Evolutionary conservation across 257 asterid genomes (phyloP), one percentile per base, ranked within the genome.

Genomic region (Lithospermum erythrorhizon): DNA sequence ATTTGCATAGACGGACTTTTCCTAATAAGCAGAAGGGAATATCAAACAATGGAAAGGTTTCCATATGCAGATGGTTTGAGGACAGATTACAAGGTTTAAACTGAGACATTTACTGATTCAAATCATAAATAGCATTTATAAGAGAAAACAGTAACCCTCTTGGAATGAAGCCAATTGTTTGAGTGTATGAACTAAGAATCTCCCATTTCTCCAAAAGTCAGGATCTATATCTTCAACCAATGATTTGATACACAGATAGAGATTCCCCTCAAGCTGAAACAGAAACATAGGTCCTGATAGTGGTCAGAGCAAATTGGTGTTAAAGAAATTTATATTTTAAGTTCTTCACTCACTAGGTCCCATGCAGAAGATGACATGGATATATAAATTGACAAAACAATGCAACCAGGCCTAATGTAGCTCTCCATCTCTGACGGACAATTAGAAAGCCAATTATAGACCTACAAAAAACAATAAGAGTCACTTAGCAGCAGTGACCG

Each of bases 361-460:
- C 98, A 91, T 21, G 72, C 70, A 68, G 68, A 66, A 59, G 80
- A 67, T 45, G 96, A 65, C 98, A 91, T 91, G 32, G 94, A 86
- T 55, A 83, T 51, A 66, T 91, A 91, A 70, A 91, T 51, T 21
- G 98, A 79, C 21, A 91, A 70, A 53, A 87, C 71, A 57, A 91
- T 76, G 71, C 98, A 91, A 60, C 96, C 98, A 70, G 98, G 98
- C 71, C 88, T 83, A 66, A 91, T 87, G 75, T 85, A 84, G 78
- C 98, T 82, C 76, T 87, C 98, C 90, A 91, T 91, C 66, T 91
- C 96, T 16, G 96, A 79, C 21, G 98, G 98, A 73, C 87, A 79
- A 68, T 72, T 84, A 22, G 90, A 81, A 59, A 91, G 93, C 98
- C 98, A 91, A 68, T 77, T 81, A 77, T 61, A 76, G 64, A 91